Percentiles rank a stretch among this genome's conserved stretches.
Evolutionary conservation across 169 alveolate genomes (phyloP).

Genomic region (Plasmodium coatneyi): DNA sequence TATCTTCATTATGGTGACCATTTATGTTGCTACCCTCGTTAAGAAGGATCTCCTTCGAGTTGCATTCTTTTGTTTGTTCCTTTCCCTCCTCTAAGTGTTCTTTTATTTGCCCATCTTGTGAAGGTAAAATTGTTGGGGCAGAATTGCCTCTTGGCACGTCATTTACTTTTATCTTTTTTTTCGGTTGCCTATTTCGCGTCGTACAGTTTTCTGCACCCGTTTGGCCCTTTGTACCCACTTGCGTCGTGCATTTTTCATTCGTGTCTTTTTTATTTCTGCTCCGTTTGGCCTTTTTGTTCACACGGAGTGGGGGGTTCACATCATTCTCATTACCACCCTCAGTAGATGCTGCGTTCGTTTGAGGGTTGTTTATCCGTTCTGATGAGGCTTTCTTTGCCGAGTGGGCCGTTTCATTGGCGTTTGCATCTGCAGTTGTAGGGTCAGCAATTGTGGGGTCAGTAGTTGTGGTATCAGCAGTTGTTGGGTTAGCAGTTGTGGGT

Average conservation of each 20-base stretch:
- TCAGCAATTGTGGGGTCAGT: neutral
- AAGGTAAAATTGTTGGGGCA: neutral
- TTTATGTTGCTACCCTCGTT: neutral
- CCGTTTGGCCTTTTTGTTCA: constrained; percentile 9
- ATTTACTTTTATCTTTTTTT: constrained; percentile 4
- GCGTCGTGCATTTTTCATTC: constrained; percentile 9
- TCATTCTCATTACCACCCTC: neutral
- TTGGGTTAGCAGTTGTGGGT: neutral
- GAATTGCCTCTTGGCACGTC: neutral
- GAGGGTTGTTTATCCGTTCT: neutral
- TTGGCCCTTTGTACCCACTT: constrained; percentile 1
- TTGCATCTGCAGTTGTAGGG: neutral
- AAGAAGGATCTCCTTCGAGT: neutral
- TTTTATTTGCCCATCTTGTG: neutral
- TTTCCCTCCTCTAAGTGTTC: neutral
- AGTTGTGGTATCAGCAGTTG: constrained; percentile 1
- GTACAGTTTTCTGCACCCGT: neutral
- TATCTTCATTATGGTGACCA: neutral
- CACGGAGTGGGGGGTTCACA: neutral
- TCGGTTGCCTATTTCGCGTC: neutral
- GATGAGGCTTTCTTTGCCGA: neutral
- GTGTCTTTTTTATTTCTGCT: neutral
- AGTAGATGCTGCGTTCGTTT: neutral
- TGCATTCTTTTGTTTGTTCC: neutral
- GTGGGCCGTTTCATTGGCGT: neutral